Conservation (phyloP, 1,284 basidiomycete genomes). For the Fomitopsis palustris region DNA sequence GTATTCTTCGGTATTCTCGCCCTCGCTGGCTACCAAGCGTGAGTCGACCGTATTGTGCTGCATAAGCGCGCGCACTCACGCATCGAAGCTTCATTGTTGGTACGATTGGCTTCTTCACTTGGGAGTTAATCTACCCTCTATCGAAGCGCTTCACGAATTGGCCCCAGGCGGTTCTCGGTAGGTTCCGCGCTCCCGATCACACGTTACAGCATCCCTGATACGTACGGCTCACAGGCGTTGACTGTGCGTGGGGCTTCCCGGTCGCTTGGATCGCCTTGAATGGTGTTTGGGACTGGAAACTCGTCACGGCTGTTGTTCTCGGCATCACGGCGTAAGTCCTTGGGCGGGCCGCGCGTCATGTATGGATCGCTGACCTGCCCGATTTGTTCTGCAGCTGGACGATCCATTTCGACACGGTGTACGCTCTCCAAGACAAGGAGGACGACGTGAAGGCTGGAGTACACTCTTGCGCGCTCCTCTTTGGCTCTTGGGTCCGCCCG, state of each 20-base stretch:
- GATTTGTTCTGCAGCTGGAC: slow-evolving; percentile 35
- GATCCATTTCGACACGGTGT: slow-evolving; percentile 55
- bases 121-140: slow-evolving; percentile 17
- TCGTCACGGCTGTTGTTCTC: slow-evolving; percentile 8
- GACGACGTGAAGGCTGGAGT: slow-evolving; percentile 54
- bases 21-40: slow-evolving; percentile 13
- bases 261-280: slow-evolving; percentile 5
- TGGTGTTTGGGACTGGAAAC: slow-evolving; percentile 5
- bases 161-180: slow-evolving; percentile 56
- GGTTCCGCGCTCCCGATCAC: neutral
- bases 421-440: slow-evolving; percentile 52
- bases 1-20: slow-evolving; percentile 10
- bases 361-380: neutral
- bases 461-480: slow-evolving; percentile 55
- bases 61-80: neutral
- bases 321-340: neutral
- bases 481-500: slow-evolving; percentile 38
- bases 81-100: slow-evolving; percentile 3
- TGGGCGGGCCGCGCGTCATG: no score
- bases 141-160: slow-evolving; percentile 42
- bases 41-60: neutral
- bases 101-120: slow-evolving; percentile 8
- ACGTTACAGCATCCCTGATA: neutral
- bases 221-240: neutral
- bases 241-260: slow-evolving; percentile 10